Evolutionary conservation across 345 rosid species (phyloP), one percentile per base, ranked within the genome.

Genomic region (Gossypium herbaceum): DNA sequence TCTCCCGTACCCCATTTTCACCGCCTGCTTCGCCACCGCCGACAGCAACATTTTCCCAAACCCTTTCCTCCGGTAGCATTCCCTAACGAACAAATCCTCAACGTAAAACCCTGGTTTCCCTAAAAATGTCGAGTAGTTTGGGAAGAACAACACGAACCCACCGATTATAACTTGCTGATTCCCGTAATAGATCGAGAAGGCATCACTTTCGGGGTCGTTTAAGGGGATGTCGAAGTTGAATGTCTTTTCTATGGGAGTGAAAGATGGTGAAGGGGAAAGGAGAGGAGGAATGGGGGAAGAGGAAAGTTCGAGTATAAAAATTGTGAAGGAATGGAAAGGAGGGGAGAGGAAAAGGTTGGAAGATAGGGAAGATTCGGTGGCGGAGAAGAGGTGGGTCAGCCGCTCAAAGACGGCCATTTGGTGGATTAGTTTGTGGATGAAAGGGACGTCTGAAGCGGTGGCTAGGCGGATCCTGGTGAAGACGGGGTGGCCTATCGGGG

Each of bases 391-490:
- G 72, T 93, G 81, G 12, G 90, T 70, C 5, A 95, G 94, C 6
- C 80, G 83, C 71, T 95, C 97, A 79, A 91, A 95, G 68, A 90
- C 90, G 19, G 98, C 98, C 98, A 95, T 86, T 44, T 87, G 98
- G 85, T 89, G 84, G 80, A 91, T 95, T 17, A 91, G 88, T 60
- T 90, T 93, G 93, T 89, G 92, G 82, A 95, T 87, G 89, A 81
- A 86, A 59, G 96, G 96, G 64, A 89, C 89, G 78, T 95, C 98
- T 15, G 81, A 25, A 0, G 90, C 92, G 0, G 91, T 81, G 7
- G 96, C 98, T 34, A 95, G 94, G 29, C 99, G 96, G 89, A 95
- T 88, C 10, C 99, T 85, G 75, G 89, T 75, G 88, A 92, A 94
- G 25, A 91, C 34, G 0, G 98, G 87, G 82, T 82, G 51, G 55